A percentile compares a stretch with the other conserved stretches of the same genome.
Conservation (phyloP, 164 flowering plant genomes). For the Berberis thunbergii region DNA sequence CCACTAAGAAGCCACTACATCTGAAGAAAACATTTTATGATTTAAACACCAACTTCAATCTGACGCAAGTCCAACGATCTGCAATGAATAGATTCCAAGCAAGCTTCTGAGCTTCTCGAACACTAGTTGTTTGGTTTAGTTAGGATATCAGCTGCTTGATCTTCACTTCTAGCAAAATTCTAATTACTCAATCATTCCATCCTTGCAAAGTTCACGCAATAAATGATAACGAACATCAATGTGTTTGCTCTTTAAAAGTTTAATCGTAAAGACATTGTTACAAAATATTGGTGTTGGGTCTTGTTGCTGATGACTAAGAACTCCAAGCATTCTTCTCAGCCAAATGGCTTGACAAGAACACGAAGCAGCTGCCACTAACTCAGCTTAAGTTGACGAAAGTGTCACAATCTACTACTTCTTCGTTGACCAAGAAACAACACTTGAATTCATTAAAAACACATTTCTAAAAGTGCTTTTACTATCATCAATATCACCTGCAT, state of each 20-base stretch:
- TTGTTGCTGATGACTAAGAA: background rate
- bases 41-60: no score
- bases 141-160: no score
- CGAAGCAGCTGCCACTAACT: background rate
- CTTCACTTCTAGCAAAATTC: no score
- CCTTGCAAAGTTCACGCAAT: background rate
- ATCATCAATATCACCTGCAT: background rate
- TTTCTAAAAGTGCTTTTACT: background rate
- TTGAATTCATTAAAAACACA: background rate
- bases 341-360: background rate
- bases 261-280: conserved; percentile 1
- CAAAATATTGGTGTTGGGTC: background rate
- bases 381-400: background rate
- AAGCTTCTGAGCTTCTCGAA: background rate
- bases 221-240: background rate
- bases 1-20: no score
- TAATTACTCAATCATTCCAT: background rate
- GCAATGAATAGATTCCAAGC: background rate
- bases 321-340: conserved; percentile 5
- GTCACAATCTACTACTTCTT: background rate
- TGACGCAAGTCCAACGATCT: no score
- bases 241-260: no score
- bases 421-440: background rate
- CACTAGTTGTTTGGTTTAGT: background rate
- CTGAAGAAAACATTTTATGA: no score